These are phyloP conservation scores for Clonostachys rosea DNA, from an alignment of 2,329 filamentous ascomycete species.

Conservation along the genomic window DNA sequence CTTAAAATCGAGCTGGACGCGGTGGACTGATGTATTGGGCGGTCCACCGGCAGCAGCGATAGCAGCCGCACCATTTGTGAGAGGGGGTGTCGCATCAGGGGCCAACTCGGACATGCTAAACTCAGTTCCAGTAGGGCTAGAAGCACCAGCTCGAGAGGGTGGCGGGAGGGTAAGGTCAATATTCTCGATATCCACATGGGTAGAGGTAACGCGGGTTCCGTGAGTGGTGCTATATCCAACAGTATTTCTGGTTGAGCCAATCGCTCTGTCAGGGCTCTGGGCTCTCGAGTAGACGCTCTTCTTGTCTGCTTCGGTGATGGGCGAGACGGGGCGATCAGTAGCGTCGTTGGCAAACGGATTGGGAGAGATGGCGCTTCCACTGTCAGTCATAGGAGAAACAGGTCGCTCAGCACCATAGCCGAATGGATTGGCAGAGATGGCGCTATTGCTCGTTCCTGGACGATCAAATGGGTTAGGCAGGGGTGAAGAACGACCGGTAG, in stretches of 20 bases:
- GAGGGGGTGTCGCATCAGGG: constrained; percentile 28
- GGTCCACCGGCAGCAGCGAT: constrained; percentile 61
- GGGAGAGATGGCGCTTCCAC: constrained; percentile 15
- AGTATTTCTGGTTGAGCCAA: constrained; percentile 10
- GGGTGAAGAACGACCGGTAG: constrained; percentile 12
- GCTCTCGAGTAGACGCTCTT: constrained; percentile 7
- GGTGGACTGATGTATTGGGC: constrained; percentile 66
- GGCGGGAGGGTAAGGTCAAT: constrained; percentile 48
- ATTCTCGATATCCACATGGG: constrained; percentile 24
- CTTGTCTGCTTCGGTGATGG: constrained; percentile 8
- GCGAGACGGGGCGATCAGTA: constrained; percentile 27
- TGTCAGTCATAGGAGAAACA: constrained; percentile 32
- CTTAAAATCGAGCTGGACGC: constrained; percentile 90
- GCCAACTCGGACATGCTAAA: constrained; percentile 53
- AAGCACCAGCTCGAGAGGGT: constrained; percentile 20
- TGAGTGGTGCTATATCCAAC: constrained; percentile 11
- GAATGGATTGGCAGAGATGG: constrained; percentile 67
- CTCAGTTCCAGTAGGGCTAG: constrained; percentile 60
- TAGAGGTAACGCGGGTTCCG: constrained; percentile 2
- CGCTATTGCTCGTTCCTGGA: constrained; percentile 35
- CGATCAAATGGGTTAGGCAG: constrained; percentile 41
- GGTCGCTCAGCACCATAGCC: constrained; percentile 46
- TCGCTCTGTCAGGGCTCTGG: constrained; percentile 26
- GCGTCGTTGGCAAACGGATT: constrained; percentile 27
- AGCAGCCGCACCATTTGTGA: constrained; percentile 36